Base-by-base conservation (phyloP, 768 basidiomycete species). In the Mycena epipterygia region DNA sequence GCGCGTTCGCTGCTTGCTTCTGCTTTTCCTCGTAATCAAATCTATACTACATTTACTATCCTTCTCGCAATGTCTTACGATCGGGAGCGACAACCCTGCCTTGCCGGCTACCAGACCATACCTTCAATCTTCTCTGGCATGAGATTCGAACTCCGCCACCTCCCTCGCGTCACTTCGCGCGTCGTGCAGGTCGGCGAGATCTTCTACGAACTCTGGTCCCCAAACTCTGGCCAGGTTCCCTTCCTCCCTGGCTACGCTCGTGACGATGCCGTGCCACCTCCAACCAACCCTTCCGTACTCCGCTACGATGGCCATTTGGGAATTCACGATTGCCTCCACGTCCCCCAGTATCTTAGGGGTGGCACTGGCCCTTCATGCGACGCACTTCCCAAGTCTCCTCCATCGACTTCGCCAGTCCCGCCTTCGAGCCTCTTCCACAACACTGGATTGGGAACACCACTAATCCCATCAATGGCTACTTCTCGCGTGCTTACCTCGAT, bases 341-440 rank as follows among this genome's bases (percentile, higher is more conserved):
- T n/a, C 16, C 58, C 57, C 2, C 58, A 59, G 16, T 59, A 44
- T 21, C 7, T 9, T 3, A 2, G 21, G 16, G 12, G 12, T 2
- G 6, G 17, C 58, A 59, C 29, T 59, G 58, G 58, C 58, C 58
- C 3, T 59, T 44, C 58, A 32, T 59, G 27, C 25, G 58, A 2
- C 58, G 58, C 21, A 1, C 30, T 17, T 4, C 27, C 21, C 17
- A 21, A 6, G 57, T 58, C 1, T 1, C 30, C 1, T 5, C 13
- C 1, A 13, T 3, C 17, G 42, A 59, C 23, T 9, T 1, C 9
- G 25, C 41, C 17, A 3, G 5, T 3, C 19, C 30, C 0, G 58
- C 58, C 0, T 59, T 21, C 42, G 41, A n/a, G n/a, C n/a, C n/a
- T n/a, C n/a, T n/a, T n/a, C n/a, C n/a, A n/a, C n/a, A n/a, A n/a